A percentile compares a stretch with the other conserved stretches of the same genome.
Evolutionary conservation across 805 yeast genomes (phyloP).

Genomic region (Metschnikowia kunwiensis): DNA sequence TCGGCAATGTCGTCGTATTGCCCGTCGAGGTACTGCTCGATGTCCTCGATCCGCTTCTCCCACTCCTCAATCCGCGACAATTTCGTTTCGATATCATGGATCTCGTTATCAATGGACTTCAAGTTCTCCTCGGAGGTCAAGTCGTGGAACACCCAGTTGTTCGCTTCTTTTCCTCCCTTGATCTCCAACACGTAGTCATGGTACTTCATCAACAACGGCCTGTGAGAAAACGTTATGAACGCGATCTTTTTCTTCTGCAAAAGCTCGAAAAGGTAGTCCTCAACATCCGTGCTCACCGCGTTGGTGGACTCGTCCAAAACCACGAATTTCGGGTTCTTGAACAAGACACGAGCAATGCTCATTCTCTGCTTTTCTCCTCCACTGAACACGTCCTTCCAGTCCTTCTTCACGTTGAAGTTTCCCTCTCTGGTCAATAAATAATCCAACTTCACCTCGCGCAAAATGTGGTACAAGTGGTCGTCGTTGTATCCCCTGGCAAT

Average conservation of each 20-base stretch:
- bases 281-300: conserved; percentile 87
- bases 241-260: conserved; percentile 69
- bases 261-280: conserved; percentile 77
- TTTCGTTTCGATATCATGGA: conserved; percentile 59
- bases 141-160: conserved; percentile 47
- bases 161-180: conserved; percentile 46
- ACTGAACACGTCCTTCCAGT: conserved; percentile 88
- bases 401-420: conserved; percentile 52
- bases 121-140: conserved; percentile 65
- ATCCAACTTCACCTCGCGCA: conserved; percentile 75
- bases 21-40: conserved; percentile 53
- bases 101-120: conserved; percentile 70
- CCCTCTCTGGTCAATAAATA: conserved; percentile 71
- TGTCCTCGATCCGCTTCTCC: conserved; percentile 56
- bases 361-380: conserved; percentile 96
- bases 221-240: conserved; percentile 76
- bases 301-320: conserved; percentile 92
- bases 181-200: conserved; percentile 76
- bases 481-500: conserved; percentile 68
- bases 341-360: conserved; percentile 80
- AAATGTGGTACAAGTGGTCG: conserved; percentile 59
- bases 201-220: conserved; percentile 80
- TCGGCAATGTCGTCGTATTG: conserved; percentile 17
- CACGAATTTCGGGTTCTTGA: conserved; percentile 76
- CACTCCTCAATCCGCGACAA: conserved; percentile 56